Evolutionary conservation across 768 basidiomycete genomes (phyloP), one percentile per base, ranked within the genome.

Genomic region (Agaricus subrufescens): DNA sequence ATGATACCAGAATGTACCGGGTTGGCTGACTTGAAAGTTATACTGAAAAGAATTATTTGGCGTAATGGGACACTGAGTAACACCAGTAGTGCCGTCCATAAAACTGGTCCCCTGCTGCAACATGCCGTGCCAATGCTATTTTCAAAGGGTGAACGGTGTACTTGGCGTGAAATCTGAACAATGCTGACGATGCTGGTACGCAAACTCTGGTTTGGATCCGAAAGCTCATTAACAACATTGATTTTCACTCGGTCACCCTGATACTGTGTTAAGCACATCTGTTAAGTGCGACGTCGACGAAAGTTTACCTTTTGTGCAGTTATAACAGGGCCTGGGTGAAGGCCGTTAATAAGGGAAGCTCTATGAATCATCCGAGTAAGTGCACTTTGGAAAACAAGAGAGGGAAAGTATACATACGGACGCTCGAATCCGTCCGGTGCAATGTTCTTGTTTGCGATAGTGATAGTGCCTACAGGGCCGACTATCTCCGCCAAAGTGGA

Each of bases 91-190:
- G 6, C 78, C 79, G 47, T 80, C 78, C 3, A 69, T 73, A 63
- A 70, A 73, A 43, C 63, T 71, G 8, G 69, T 67, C 3, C 70
- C 63, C 15, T 63, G 54, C 58, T 75, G 72, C 53, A 71, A 70
- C 15, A 77, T 50, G 12, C 76, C 75, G 57, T 76, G 73, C 75
- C 74, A 77, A 61, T 77, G 75, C 81, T 82, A 44, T 25, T 61
- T 12, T n/a, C 11, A 42, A 2, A 30, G 7, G 26, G 14, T 45
- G 15, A 37, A 19, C 26, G n/a, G 14, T 45, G 27, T 34, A 19
- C 19, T 26, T 34, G 15, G 5, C 38, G 4, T n/a, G 30, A 34
- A 34, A 34, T 34, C 7, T 34, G 8, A 6, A 34, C 2, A 27
- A 15, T 10, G 59, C 75, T 52, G 52, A 82, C 81, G 45, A 84